Evolutionary conservation across 2,329 filamentous ascomycete species (phyloP).

Genomic region (Trichoderma polysporum): DNA sequence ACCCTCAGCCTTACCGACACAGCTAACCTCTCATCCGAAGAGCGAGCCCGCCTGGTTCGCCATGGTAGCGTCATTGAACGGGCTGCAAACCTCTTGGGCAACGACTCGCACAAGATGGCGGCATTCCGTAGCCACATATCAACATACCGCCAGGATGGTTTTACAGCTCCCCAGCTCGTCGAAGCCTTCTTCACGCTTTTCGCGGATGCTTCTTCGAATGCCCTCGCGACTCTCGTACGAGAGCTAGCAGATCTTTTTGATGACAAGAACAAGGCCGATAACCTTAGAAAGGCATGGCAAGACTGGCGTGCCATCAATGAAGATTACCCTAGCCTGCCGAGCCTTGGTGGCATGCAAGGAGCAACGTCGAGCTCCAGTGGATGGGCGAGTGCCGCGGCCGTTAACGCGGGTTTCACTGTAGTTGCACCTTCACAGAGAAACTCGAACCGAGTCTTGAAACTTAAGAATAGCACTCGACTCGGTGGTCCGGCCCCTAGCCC

Average conservation of each 20-base stretch:
- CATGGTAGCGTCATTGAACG: conserved; percentile 85
- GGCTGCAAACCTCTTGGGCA: conserved; percentile 75
- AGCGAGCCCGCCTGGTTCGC: conserved; percentile 75
- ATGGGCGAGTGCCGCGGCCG: conserved; percentile 60
- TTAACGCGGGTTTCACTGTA: conserved; percentile 49
- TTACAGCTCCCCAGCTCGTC: conserved; percentile 74
- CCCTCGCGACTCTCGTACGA: conserved; percentile 84
- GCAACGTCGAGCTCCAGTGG: conserved; percentile 55
- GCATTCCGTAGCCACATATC: conserved; percentile 81
- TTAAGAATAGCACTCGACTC: conserved; percentile 57
- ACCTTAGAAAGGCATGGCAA: conserved; percentile 81
- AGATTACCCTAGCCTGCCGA: conserved; percentile 87
- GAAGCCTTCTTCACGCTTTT: conserved; percentile 88
- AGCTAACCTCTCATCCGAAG: conserved; percentile 65
- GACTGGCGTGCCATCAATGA: conserved; percentile 96
- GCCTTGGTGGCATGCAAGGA: conserved; percentile 66
- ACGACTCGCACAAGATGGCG: conserved; percentile 70
- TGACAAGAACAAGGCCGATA: conserved; percentile 69
- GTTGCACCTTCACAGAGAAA: conserved; percentile 47
- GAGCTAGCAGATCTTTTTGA: conserved; percentile 94
- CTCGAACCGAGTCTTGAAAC: conserved; percentile 55
- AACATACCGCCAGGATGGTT: conserved; percentile 67
- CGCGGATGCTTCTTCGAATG: conserved; percentile 70
- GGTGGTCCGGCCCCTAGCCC: conserved; percentile 36
- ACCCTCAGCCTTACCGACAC: conserved; percentile 52